Evolutionary conservation across 768 basidiomycete species (phyloP).

Genomic region (Tylopilus sp.): DNA sequence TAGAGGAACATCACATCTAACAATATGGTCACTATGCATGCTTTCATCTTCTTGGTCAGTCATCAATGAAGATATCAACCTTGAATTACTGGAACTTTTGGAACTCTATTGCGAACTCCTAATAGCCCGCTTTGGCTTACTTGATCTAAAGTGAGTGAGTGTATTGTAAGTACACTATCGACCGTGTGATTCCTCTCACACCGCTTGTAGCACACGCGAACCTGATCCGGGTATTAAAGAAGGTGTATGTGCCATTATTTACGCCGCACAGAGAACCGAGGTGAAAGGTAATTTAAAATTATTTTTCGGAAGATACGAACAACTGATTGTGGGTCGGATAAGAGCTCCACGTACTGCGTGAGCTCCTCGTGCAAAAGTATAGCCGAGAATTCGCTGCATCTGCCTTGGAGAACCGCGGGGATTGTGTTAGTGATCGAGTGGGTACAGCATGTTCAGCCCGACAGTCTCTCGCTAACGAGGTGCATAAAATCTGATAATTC

Average conservation of each 20-base stretch:
- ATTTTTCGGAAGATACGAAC: neutral
- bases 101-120: constrained; percentile 96
- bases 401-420: constrained; percentile 83
- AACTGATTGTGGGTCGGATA: neutral
- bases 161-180: constrained; percentile 1
- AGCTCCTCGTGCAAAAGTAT: constrained; percentile 94
- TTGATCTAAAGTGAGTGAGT: constrained; percentile 76
- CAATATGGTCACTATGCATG: constrained; percentile 15
- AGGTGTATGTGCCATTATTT: constrained; percentile 83
- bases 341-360: constrained; percentile 90
- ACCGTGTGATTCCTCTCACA: constrained; percentile 5
- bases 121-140: constrained; percentile 84
- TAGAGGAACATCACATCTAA: constrained; percentile 2
- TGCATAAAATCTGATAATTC: constrained; percentile 1
- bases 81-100: constrained; percentile 87
- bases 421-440: constrained; percentile 82
- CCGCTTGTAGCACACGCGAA: constrained; percentile 56
- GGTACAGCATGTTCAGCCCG: constrained; percentile 22
- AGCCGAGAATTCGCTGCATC: constrained; percentile 84
- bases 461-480: neutral
- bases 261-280: constrained; percentile 89
- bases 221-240: constrained; percentile 87
- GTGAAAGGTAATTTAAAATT: constrained; percentile 59
- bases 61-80: constrained; percentile 80
- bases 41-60: constrained; percentile 37